Evolutionary conservation across 2,329 filamentous ascomycete species (phyloP), one percentile per base, ranked within the genome.

Genomic region (Nannizzia gypsea): DNA sequence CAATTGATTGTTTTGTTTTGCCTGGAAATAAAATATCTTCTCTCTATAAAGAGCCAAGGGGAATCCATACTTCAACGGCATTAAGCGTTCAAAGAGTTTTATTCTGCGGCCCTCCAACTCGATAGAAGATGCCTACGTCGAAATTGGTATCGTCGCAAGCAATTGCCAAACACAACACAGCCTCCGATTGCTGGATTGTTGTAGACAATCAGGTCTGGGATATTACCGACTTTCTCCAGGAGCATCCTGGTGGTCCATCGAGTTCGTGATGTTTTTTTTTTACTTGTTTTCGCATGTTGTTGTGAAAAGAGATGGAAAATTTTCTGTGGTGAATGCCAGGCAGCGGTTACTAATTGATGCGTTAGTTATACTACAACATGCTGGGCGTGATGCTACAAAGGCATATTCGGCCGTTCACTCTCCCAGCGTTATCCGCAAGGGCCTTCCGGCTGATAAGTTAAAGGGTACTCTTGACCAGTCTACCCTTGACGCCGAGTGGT

Each of bases 131-230:
- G 54, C 15, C 54, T 42, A 22, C 20, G 3, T 20, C 59, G 13
- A 59, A 46, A 20, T 36, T 56, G 26, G 24, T 63, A 46, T 59
- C 61, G 4, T 54, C 57, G 36, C 50, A 48, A 55, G 57, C 59
- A 31, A 48, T 58, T 48, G 56, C 40, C 26, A 44, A 34, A 20
- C 81, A 84, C 66, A 80, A 76, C 59, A 74, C 69, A 11, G 65
- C 73, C 36, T 66, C 76, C 58, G 71, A 84, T 64, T 79, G 81
- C 66, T 89, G 86, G 86, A 81, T 88, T 61, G 84, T 87, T 17
- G 80, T 89, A 22, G 81, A 88, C 69, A 80, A 80, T 52, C 80
- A 81, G 66, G 83, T 88, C 28, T 88, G 84, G 74, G 83, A 89
- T 69, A 72, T 89, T 50, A 85, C 82, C 24, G 77, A 82, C 15